Percentiles rank a stretch among this genome's conserved stretches.
These are phyloP conservation scores for Acidomyces sp. DNA, from an alignment of 495 filamentous ascomycete genomes.

Conservation along the genomic window DNA sequence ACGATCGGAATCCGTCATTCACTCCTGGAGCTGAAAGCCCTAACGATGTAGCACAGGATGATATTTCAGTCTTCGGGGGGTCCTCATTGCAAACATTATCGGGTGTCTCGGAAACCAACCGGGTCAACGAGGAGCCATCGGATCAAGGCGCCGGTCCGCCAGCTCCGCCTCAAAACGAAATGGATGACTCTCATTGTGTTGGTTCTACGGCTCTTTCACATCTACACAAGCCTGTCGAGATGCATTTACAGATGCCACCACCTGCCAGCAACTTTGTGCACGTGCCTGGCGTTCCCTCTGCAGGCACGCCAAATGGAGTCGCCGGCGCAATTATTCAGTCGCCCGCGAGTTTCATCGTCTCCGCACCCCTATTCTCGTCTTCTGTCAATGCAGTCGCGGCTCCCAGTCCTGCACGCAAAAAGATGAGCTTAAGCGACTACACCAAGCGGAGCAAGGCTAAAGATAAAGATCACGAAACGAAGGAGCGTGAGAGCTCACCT, in stretches of 20 bases:
- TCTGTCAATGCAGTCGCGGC: slow-evolving; percentile 32
- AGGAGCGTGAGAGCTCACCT: slow-evolving; percentile 15
- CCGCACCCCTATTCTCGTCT: slow-evolving; percentile 30
- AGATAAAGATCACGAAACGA: not conserved
- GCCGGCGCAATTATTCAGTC: slow-evolving; percentile 35
- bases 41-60: no score
- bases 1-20: no score
- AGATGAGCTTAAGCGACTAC: slow-evolving; percentile 68
- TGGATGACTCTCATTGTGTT: no score
- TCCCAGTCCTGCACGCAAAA: slow-evolving; percentile 51
- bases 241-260: slow-evolving; percentile 17
- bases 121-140: no score
- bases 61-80: no score
- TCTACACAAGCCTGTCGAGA: slow-evolving; percentile 3
- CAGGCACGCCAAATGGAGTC: slow-evolving; percentile 21
- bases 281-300: slow-evolving; percentile 16
- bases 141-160: no score
- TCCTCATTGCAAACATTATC: no score
- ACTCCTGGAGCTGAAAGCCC: no score
- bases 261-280: slow-evolving; percentile 8
- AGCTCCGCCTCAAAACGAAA: no score
- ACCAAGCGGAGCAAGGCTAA: slow-evolving; percentile 37
- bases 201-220: not conserved
- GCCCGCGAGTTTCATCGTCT: slow-evolving; percentile 34
- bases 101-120: no score